Percentiles rank a stretch among this genome's conserved stretches.
Conservation (phyloP, 2,329 filamentous ascomycete species). For the Massarina eburnea region DNA sequence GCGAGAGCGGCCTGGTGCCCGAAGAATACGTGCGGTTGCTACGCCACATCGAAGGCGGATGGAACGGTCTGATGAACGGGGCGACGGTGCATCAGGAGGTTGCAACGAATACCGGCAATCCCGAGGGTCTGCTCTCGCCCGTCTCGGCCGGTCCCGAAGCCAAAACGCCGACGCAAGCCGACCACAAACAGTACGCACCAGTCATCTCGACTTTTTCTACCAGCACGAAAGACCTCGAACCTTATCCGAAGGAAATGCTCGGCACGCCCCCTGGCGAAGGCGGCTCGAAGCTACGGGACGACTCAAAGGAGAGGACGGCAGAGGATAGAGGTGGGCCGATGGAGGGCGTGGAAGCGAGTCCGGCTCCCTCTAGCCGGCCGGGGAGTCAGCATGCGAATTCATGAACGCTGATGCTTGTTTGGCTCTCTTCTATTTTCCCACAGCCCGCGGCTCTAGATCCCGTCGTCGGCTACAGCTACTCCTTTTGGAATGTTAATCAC, state of each 20-base stretch:
- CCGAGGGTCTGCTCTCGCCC: slow-evolving; percentile 35
- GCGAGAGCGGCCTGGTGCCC: slow-evolving; percentile 89
- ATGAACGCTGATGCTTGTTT: slow-evolving; percentile 6
- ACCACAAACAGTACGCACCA: slow-evolving; percentile 44
- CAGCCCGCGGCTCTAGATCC: background rate
- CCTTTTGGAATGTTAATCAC: background rate
- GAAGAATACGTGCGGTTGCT: slow-evolving; percentile 94
- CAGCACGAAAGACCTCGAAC: slow-evolving; percentile 53
- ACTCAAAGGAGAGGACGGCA: slow-evolving; percentile 15
- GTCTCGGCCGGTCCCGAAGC: slow-evolving; percentile 39
- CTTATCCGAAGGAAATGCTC: slow-evolving; percentile 47
- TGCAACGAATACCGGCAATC: slow-evolving; percentile 10
- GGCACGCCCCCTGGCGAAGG: slow-evolving; percentile 37
- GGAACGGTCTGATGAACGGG: slow-evolving; percentile 51
- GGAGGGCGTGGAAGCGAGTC: slow-evolving; percentile 23
- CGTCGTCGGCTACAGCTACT: background rate
- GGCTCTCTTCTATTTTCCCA: background rate
- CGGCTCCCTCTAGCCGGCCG: slow-evolving; percentile 16
- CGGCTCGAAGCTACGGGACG: slow-evolving; percentile 10
- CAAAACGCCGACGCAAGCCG: slow-evolving; percentile 44
- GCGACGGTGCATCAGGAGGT: slow-evolving; percentile 23
- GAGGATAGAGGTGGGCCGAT: slow-evolving; percentile 23
- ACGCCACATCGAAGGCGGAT: slow-evolving; percentile 88
- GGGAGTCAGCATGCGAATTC: slow-evolving; percentile 13
- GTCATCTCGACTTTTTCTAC: slow-evolving; percentile 56